Conservation (phyloP, 306 rosid genomes). For the Prunus kanzakura region DNA sequence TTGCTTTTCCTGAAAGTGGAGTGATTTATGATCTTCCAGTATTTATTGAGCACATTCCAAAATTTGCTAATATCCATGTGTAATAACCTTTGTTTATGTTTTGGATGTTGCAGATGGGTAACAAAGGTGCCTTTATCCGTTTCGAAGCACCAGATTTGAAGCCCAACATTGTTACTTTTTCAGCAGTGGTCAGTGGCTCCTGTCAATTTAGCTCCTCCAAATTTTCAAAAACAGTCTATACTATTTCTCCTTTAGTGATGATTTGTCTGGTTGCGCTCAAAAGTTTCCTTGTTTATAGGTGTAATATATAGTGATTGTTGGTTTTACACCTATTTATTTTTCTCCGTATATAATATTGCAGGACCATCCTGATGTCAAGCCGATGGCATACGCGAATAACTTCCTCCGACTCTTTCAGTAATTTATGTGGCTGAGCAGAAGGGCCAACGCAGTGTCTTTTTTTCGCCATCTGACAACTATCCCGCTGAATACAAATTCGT, state of each 20-base stretch:
- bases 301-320: not conserved
- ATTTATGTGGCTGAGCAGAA: conserved; percentile 19
- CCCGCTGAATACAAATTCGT: conserved; percentile 28
- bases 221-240: not conserved
- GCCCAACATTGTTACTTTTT: conserved; percentile 81
- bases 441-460: conserved; percentile 14
- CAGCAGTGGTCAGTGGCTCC: conserved; percentile 80
- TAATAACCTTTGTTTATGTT: conserved; percentile 10
- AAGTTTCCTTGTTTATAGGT: not conserved
- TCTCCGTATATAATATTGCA: conserved; percentile 40
- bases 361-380: conserved; percentile 97
- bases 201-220: not conserved
- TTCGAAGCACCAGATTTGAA: conserved; percentile 86
- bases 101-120: conserved; percentile 82
- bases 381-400: conserved; percentile 98
- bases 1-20: no score
- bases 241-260: not conserved
- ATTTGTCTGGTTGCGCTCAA: not conserved
- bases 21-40: no score
- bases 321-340: not conserved
- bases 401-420: conserved; percentile 79
- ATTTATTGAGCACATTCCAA: no score
- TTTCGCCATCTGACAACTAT: conserved; percentile 19
- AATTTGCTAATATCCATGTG: no score
- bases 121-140: conserved; percentile 98